A percentile compares a stretch with the other conserved stretches of the same genome.
These are phyloP conservation scores for Brassica hybrid DNA, from an alignment of 441 rosid species.

Conservation along the genomic window DNA sequence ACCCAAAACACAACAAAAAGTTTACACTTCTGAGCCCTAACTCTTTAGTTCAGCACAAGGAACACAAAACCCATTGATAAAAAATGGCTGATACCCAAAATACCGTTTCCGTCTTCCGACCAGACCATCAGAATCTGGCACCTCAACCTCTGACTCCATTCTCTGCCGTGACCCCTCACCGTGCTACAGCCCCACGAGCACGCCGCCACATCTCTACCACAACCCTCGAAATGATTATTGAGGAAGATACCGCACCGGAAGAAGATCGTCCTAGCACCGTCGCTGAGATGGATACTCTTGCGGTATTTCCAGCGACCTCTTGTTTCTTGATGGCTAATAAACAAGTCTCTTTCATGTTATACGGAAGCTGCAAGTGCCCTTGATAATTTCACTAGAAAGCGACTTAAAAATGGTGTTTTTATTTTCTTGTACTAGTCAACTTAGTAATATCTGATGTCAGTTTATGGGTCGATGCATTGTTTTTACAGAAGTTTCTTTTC, in stretches of 20 bases:
- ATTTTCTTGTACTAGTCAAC: neutral
- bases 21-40: neutral
- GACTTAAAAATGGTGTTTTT: neutral
- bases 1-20: neutral
- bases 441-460: neutral
- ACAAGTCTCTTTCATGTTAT: conserved; percentile 29
- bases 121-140: neutral
- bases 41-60: neutral
- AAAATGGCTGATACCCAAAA: conserved; percentile 18
- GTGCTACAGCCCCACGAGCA: conserved; percentile 19
- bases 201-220: conserved; percentile 33
- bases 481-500: conserved; percentile 30
- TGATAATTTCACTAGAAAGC: neutral
- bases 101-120: conserved; percentile 24
- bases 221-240: conserved; percentile 38
- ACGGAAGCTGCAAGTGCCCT: conserved; percentile 31
- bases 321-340: conserved; percentile 32
- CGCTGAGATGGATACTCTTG: conserved; percentile 4
- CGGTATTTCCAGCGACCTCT: conserved; percentile 30
- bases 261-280: neutral
- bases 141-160: conserved; percentile 24
- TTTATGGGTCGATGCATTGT: neutral
- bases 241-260: conserved; percentile 25
- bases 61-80: neutral
- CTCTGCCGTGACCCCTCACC: conserved; percentile 26